These are phyloP conservation scores for Rhizopus stolonifer DNA, from an alignment of 371 early-diverging fungal species.

Conservation along the genomic window DNA sequence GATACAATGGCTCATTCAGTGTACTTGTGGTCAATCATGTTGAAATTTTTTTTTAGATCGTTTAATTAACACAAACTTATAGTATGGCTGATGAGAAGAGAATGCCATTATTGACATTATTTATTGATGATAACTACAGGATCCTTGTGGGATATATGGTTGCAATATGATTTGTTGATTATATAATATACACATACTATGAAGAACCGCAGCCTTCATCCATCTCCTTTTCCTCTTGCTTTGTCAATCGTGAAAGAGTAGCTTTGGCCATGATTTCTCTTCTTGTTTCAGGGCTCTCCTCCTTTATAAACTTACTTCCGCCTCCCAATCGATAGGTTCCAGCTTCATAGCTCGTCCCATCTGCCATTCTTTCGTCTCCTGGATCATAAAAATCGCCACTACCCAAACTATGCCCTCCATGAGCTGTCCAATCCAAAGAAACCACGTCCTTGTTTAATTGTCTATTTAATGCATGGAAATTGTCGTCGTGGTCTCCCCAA, in stretches of 20 bases:
- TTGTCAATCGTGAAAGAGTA: conserved; percentile 42
- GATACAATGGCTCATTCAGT: no score
- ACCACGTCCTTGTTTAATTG: conserved; percentile 75
- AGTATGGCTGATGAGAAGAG: no score
- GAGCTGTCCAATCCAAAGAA: conserved; percentile 62
- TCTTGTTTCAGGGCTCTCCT: conserved; percentile 15
- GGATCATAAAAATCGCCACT: conserved; percentile 44
- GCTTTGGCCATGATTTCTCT: conserved; percentile 40
- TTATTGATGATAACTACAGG: no score
- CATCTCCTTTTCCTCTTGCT: conserved; percentile 52
- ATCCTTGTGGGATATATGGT: background rate
- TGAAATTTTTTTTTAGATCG: no score
- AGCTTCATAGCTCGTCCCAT: conserved; percentile 24
- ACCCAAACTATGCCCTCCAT: conserved; percentile 45
- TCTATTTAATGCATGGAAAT: conserved; percentile 80
- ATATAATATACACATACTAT: background rate
- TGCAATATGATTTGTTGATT: background rate
- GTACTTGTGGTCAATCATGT: no score
- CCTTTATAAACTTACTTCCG: background rate
- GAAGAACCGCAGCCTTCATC: conserved; percentile 50
- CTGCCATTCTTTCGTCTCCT: conserved; percentile 21
- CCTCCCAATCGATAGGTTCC: conserved; percentile 42
- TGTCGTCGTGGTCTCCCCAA: conserved; percentile 78
- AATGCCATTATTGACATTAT: no score
- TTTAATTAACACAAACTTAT: no score